These are phyloP conservation scores for Jacaranda copaia DNA, from an alignment of 257 asterid genomes.

Conservation along the genomic window DNA sequence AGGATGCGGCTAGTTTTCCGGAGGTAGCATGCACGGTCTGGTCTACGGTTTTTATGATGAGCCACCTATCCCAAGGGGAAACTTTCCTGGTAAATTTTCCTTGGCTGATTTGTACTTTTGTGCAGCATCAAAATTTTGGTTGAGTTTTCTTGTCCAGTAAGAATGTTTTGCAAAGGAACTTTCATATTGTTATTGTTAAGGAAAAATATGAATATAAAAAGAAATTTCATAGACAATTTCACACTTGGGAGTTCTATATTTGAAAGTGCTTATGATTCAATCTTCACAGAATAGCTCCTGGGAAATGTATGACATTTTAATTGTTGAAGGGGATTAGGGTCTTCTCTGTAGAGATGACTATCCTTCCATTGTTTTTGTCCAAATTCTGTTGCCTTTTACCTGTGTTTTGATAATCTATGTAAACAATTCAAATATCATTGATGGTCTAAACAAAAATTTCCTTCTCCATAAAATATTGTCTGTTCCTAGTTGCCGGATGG, in stretches of 20 bases:
- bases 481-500: not conserved
- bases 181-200: no score
- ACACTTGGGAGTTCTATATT: not conserved
- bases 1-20: conserved; percentile 96
- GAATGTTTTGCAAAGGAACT: not conserved
- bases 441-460: not conserved
- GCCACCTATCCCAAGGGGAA: conserved; percentile 82
- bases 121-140: not conserved
- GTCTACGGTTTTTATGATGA: conserved; percentile 94
- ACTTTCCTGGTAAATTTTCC: conserved; percentile 67
- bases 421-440: not conserved
- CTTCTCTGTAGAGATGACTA: no score
- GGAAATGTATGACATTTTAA: no score
- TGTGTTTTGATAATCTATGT: not conserved
- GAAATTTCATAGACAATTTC: not conserved
- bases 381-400: not conserved
- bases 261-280: not conserved
- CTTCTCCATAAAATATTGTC: not conserved
- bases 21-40: conserved; percentile 98
- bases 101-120: conserved; percentile 9
- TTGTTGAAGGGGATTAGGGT: no score
- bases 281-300: conserved; percentile 8
- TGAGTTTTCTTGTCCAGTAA: not conserved
- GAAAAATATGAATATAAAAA: not conserved
- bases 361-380: not conserved